Percentiles rank a stretch among this genome's conserved stretches.
These are phyloP conservation scores for Sclerotinia subarctica DNA, from an alignment of 2,329 filamentous ascomycete genomes.

Conservation along the genomic window DNA sequence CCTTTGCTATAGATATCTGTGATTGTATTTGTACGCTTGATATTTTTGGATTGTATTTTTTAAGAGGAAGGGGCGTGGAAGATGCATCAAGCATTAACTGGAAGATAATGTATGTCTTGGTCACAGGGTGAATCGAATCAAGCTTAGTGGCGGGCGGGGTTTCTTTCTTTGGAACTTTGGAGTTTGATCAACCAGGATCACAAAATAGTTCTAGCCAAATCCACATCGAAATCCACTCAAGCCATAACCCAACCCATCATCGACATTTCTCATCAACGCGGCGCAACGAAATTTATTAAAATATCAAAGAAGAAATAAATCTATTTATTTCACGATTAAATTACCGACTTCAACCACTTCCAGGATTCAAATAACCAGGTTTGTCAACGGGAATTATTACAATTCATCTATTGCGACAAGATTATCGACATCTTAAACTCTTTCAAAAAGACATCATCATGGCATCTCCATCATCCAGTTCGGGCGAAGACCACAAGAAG, in stretches of 20 bases:
- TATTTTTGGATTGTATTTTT: slow-evolving; percentile 1
- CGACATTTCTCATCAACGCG: slow-evolving; percentile 13
- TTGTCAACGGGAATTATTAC: not conserved
- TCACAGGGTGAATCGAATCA: slow-evolving; percentile 13
- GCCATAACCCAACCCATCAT: slow-evolving; percentile 8
- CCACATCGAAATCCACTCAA: slow-evolving; percentile 13
- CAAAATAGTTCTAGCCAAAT: slow-evolving; percentile 1
- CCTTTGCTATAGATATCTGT: not conserved
- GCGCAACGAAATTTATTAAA: not conserved
- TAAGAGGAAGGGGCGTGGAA: not conserved
- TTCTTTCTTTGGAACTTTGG: not conserved
- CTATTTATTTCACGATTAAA: not conserved
- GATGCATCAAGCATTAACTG: slow-evolving; percentile 6
- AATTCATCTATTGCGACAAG: not conserved
- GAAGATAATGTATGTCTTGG: slow-evolving; percentile 10
- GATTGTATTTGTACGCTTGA: not conserved
- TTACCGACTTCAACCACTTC: not conserved
- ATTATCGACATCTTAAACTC: not conserved
- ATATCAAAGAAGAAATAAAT: not conserved
- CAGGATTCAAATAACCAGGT: not conserved
- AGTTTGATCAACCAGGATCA: not conserved
- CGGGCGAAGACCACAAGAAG: slow-evolving; percentile 44
- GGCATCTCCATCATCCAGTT: slow-evolving; percentile 56
- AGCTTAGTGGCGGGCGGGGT: slow-evolving; percentile 15
- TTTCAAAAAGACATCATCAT: slow-evolving; percentile 40